A percentile compares a stretch with the other conserved stretches of the same genome.
phyloP scores from a whole-genome alignment of 2,329 filamentous ascomycete genomes.

The Fusarium sp. region DNA sequence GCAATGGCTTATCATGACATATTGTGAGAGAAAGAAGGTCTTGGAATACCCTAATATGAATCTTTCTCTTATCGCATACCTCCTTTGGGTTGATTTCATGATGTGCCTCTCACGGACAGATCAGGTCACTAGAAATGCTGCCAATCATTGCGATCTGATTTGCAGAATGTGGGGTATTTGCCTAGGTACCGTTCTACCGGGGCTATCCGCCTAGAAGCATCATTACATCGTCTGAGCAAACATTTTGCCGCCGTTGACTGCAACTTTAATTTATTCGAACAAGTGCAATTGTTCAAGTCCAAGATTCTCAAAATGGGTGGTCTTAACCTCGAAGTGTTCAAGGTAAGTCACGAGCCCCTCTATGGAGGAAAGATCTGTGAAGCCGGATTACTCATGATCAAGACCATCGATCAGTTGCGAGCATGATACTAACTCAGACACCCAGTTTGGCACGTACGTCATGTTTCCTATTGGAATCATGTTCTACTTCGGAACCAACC shows the following conservation, averaged over 20 bases:
- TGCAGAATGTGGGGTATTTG: conserved; percentile 24
- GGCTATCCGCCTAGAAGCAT: conserved; percentile 36
- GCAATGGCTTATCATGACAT: conserved; percentile 14
- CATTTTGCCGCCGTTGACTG: conserved; percentile 28
- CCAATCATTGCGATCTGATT: conserved; percentile 32
- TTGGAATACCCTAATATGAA: conserved; percentile 6
- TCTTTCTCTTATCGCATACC: background rate
- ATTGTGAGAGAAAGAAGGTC: background rate
- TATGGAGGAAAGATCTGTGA: background rate
- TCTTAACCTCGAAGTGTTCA: conserved; percentile 93
- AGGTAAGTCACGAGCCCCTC: conserved; percentile 64
- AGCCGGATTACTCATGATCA: background rate
- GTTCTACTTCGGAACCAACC: conserved; percentile 99
- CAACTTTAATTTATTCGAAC: conserved; percentile 22
- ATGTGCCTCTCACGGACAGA: background rate
- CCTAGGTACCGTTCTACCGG: conserved; percentile 37
- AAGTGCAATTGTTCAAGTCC: conserved; percentile 2
- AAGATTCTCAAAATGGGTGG: conserved; percentile 68
- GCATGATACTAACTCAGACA: conserved; percentile 8
- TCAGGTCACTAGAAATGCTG: conserved; percentile 5
- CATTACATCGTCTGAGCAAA: conserved; percentile 29
- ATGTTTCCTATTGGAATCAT: conserved; percentile 99
- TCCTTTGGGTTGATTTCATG: conserved; percentile 1
- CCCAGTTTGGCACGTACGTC: conserved; percentile 96
- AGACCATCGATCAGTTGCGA: background rate